phyloP scores from a whole-genome alignment of 2,329 filamentous ascomycete species.

The Fusarium luffae region DNA sequence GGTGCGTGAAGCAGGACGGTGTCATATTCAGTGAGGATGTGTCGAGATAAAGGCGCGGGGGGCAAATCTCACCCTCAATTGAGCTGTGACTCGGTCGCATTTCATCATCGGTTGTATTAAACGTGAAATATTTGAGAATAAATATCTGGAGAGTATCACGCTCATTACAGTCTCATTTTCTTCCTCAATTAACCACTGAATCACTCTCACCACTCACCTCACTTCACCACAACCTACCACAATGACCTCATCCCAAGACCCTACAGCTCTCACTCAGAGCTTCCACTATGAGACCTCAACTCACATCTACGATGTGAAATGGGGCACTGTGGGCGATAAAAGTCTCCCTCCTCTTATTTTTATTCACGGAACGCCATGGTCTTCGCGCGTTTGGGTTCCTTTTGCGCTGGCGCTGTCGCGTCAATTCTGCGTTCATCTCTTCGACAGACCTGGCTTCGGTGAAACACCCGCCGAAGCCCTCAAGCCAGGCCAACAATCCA shows the following conservation, averaged over 20 bases:
- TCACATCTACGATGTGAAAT: slow-evolving; percentile 47
- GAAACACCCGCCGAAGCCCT: slow-evolving; percentile 46
- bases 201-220: neutral
- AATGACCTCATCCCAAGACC: slow-evolving; percentile 25
- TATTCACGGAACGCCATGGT: slow-evolving; percentile 61
- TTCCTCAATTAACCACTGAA: fast-evolving
- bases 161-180: neutral
- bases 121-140: neutral
- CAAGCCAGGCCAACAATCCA: neutral
- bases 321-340: slow-evolving; percentile 49
- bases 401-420: slow-evolving; percentile 51
- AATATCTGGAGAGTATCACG: neutral
- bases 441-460: slow-evolving; percentile 59
- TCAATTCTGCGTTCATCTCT: slow-evolving; percentile 55
- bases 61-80: neutral
- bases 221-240: no score
- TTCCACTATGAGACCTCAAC: slow-evolving; percentile 48
- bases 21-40: neutral
- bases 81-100: neutral
- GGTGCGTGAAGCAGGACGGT: neutral
- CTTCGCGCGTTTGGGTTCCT: slow-evolving; percentile 53
- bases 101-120: neutral
- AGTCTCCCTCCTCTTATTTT: slow-evolving; percentile 53
- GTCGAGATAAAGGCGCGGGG: slow-evolving; percentile 12
- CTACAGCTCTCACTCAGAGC: slow-evolving; percentile 33